Evolutionary conservation across 75 land plant genomes (phyloP), one percentile per base, ranked within the genome.

Genomic region (Azolla pinnata): DNA sequence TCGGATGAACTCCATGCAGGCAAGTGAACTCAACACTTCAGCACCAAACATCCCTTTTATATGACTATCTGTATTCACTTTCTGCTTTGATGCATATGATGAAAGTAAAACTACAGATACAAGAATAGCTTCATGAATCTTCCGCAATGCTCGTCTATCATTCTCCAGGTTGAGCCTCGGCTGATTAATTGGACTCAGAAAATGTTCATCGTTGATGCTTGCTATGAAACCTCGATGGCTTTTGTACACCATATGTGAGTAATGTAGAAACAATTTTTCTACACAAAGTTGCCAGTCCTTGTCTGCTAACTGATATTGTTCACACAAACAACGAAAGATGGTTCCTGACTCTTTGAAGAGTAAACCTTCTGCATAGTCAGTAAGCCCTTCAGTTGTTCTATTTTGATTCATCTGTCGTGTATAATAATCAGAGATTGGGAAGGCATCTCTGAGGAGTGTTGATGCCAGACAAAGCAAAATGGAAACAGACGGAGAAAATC

Each of bases 71-170:
- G 21, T 64, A 72, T 58, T 62, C 33, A 67, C 61, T 61, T 63
- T 74, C 33, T 72, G 52, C 54, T 81, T 84, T 54, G 77, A 67
- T 20, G 81, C 90, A 19, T 51, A 62, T 40, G 80, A 68, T 35
- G 88, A 75, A 67, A 95, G 81, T 60, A 95, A 61, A 30, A 95
- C 84, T 23, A 86, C 78, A 73, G 85, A 79, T 40, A 89, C 80
- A 46, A 95, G 83, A 33, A 76, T 75, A 38, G 85, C 67, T 53
- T 89, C 81, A n/a, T 81, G 74, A 40, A 88, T 75, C 67, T 83
- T 75, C 62, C 77, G 81, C 62, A 92, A 30, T 18, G 74, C 68
- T 7, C 14, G 51, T 4, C 69, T 66, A 33, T 71, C 35, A 17
- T 58, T 59, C 31, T 64, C 54, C 10, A 24, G 21, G n/a, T n/a